phyloP scores from a whole-genome alignment of 2,329 filamentous ascomycete species.

The Alternaria angustiovoidea region DNA sequence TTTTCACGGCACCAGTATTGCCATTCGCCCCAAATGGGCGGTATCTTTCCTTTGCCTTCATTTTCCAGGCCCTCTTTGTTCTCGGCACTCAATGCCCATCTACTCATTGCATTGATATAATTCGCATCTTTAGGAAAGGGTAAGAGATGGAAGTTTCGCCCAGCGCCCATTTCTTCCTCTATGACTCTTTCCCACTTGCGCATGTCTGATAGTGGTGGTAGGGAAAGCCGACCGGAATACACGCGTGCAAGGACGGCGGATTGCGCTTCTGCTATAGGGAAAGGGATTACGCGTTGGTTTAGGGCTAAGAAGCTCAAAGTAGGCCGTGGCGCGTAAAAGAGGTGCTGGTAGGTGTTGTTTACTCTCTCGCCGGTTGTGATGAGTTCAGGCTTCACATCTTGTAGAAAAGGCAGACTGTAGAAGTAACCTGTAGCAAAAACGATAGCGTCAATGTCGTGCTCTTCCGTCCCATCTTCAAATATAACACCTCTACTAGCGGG shows the following conservation, averaged over 20 bases:
- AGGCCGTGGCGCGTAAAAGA: slow-evolving; percentile 78
- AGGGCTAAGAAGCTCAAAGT: slow-evolving; percentile 80
- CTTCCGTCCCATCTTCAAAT: slow-evolving; percentile 71
- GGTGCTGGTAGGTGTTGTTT: slow-evolving; percentile 76
- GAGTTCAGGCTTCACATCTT: slow-evolving; percentile 63
- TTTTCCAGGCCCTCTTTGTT: slow-evolving; percentile 52
- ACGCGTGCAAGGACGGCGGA: slow-evolving; percentile 78
- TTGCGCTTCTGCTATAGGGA: slow-evolving; percentile 81
- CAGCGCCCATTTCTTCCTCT: slow-evolving; percentile 55
- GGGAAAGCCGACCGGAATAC: slow-evolving; percentile 73
- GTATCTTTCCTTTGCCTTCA: slow-evolving; percentile 66
- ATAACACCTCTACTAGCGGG: slow-evolving; percentile 67
- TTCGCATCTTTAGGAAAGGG: slow-evolving; percentile 69
- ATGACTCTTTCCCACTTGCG: slow-evolving; percentile 67
- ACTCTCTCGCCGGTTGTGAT: slow-evolving; percentile 75
- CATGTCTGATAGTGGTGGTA: slow-evolving; percentile 74
- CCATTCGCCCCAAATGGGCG: slow-evolving; percentile 75
- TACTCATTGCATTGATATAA: slow-evolving; percentile 74
- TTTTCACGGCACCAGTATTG: slow-evolving; percentile 75
- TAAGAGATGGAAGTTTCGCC: slow-evolving; percentile 63
- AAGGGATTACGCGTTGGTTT: slow-evolving; percentile 86
- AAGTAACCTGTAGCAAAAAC: slow-evolving; percentile 92
- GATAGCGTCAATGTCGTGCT: slow-evolving; percentile 74
- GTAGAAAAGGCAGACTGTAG: slow-evolving; percentile 79
- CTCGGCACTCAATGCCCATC: slow-evolving; percentile 63